These are phyloP conservation scores for Begonia peltatifolia DNA, from an alignment of 306 rosid species.

Conservation along the genomic window DNA sequence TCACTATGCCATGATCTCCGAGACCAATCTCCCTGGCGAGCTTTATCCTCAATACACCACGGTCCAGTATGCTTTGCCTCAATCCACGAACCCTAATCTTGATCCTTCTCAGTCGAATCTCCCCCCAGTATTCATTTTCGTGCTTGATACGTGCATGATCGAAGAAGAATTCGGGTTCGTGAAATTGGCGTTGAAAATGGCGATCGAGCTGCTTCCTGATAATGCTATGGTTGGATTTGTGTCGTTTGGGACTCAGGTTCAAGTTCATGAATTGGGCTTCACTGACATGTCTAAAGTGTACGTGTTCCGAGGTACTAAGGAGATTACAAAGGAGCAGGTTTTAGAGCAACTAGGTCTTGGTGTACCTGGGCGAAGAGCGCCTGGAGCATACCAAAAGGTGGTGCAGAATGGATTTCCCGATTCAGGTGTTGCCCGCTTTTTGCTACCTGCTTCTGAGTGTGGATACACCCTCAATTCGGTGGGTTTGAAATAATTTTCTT, in stretches of 20 bases:
- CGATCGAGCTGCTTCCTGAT: constrained; percentile 65
- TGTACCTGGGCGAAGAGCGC: constrained; percentile 35
- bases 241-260: constrained; percentile 89
- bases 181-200: constrained; percentile 54
- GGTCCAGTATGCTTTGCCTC: constrained; percentile 51
- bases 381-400: constrained; percentile 31
- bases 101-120: constrained; percentile 16
- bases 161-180: constrained; percentile 68
- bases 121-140: constrained; percentile 60
- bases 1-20: constrained; percentile 64
- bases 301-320: constrained; percentile 74
- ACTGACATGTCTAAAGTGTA: constrained; percentile 85
- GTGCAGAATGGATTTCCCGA: constrained; percentile 22
- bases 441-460: constrained; percentile 80
- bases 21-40: constrained; percentile 84
- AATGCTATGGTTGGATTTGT: constrained; percentile 81
- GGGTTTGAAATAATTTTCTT: constrained; percentile 4
- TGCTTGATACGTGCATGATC: constrained; percentile 81
- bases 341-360: constrained; percentile 75
- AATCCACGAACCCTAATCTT: constrained; percentile 16
- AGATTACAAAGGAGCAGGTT: constrained; percentile 60
- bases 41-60: constrained; percentile 88
- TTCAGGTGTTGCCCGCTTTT: constrained; percentile 42
- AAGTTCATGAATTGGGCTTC: constrained; percentile 89
- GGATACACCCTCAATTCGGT: constrained; percentile 78